These are phyloP conservation scores for Saccharomycopsis sp. DNA, from an alignment of 805 yeast species.

Conservation along the genomic window DNA sequence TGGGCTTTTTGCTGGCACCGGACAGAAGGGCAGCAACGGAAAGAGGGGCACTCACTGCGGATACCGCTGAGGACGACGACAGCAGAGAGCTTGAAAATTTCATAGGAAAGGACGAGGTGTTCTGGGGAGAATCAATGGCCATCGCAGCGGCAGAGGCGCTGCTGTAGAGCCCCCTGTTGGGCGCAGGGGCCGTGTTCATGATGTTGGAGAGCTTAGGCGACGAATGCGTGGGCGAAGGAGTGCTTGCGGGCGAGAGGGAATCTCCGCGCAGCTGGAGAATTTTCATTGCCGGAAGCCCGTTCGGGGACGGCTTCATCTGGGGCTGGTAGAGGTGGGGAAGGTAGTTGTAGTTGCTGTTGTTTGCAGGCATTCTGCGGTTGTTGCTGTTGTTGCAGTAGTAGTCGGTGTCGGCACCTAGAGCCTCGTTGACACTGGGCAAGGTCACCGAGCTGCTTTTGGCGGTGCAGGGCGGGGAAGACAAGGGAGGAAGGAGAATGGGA, in stretches of 20 bases:
- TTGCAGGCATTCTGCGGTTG: neutral
- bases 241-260: neutral
- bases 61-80: neutral
- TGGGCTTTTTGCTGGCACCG: slow-evolving; percentile 18
- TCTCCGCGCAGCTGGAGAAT: neutral
- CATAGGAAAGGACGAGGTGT: neutral
- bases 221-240: neutral
- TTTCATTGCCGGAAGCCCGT: neutral
- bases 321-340: neutral
- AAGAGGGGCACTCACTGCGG: neutral
- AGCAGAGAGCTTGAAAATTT: neutral
- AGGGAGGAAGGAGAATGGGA: neutral
- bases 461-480: neutral
- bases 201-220: neutral
- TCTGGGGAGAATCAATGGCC: neutral
- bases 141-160: neutral
- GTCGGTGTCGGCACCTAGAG: neutral
- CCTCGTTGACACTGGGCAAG: slow-evolving; percentile 1
- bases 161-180: neutral
- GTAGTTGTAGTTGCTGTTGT: neutral
- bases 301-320: neutral
- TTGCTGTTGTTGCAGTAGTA: neutral
- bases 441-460: neutral
- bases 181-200: neutral
- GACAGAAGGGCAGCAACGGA: neutral